A percentile compares a stretch with the other conserved stretches of the same genome.
phyloP scores from a whole-genome alignment of 164 flowering plant species.

The Stephania cephalantha region DNA sequence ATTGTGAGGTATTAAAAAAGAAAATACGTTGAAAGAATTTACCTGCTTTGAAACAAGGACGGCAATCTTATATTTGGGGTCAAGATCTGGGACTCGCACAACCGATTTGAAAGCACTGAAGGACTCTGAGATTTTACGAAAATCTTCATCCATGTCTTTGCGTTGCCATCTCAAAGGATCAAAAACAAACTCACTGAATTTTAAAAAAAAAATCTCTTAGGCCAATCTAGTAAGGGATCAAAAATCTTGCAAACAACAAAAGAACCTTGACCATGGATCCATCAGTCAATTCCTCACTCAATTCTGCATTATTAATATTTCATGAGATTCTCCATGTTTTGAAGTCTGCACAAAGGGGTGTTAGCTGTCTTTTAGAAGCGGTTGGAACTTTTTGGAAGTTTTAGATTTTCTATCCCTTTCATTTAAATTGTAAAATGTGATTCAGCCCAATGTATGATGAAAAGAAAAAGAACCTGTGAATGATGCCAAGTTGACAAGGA shows the following conservation, averaged over 20 bases:
- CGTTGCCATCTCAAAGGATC: slow-evolving; percentile 81
- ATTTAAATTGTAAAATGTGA: too few species aligned
- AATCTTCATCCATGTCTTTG: slow-evolving; percentile 74
- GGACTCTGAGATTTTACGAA: slow-evolving; percentile 42
- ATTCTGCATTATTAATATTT: too few species aligned
- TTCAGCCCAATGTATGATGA: too few species aligned
- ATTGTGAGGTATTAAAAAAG: background rate
- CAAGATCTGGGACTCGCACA: slow-evolving; percentile 69
- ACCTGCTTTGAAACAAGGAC: slow-evolving; percentile 90
- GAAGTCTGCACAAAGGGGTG: too few species aligned
- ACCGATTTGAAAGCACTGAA: slow-evolving; percentile 69
- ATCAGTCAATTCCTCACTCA: background rate
- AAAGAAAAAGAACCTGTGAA: too few species aligned
- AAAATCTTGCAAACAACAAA: background rate
- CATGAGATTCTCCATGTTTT: too few species aligned
- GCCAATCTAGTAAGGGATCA: background rate
- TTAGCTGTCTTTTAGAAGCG: too few species aligned
- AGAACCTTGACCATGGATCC: background rate
- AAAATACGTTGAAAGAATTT: background rate
- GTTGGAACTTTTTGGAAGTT: too few species aligned
- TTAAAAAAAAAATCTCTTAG: background rate
- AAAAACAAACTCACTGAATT: slow-evolving; percentile 76
- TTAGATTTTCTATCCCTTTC: too few species aligned
- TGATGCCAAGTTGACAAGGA: too few species aligned
- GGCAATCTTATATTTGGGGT: slow-evolving; percentile 84